A percentile compares a stretch with the other conserved stretches of the same genome.
Conservation (phyloP, 495 filamentous ascomycete species). For the Tuber microsphaerosporum region DNA sequence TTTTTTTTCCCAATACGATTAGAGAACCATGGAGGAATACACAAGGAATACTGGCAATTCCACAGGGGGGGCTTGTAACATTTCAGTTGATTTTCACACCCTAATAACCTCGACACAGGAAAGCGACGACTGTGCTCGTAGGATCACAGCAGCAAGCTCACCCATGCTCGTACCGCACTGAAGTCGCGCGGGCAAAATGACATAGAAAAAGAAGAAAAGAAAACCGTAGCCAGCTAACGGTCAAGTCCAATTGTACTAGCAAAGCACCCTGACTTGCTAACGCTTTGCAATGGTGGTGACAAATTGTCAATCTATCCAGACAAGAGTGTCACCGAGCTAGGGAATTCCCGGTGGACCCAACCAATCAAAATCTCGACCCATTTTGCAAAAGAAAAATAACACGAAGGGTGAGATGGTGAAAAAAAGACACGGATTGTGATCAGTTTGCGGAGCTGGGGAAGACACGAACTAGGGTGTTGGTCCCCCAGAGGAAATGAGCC, state of each 20-base stretch:
- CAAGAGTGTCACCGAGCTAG: neutral
- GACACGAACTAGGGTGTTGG: neutral
- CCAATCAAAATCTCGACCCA: neutral
- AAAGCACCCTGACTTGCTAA: neutral
- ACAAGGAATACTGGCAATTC: neutral
- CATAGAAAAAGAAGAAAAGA: neutral
- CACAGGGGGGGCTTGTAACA: neutral
- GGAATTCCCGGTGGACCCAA: neutral
- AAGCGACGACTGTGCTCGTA: neutral
- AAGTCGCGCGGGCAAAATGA: neutral
- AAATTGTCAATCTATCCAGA: neutral
- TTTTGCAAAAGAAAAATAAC: neutral
- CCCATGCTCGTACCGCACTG: too few species aligned
- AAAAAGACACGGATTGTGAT: neutral
- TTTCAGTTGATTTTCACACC: neutral
- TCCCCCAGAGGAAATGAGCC: constrained; percentile 1
- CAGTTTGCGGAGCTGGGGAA: neutral
- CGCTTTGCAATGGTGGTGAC: neutral
- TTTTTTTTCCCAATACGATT: neutral
- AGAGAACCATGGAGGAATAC: neutral
- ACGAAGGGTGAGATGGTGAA: neutral
- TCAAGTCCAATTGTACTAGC: neutral
- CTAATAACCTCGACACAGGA: neutral
- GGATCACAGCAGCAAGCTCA: neutral
- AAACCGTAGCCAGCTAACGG: neutral